Evolutionary conservation across 495 filamentous ascomycete genomes (phyloP).

Genomic region (Lindgomyces ingoldianus): DNA sequence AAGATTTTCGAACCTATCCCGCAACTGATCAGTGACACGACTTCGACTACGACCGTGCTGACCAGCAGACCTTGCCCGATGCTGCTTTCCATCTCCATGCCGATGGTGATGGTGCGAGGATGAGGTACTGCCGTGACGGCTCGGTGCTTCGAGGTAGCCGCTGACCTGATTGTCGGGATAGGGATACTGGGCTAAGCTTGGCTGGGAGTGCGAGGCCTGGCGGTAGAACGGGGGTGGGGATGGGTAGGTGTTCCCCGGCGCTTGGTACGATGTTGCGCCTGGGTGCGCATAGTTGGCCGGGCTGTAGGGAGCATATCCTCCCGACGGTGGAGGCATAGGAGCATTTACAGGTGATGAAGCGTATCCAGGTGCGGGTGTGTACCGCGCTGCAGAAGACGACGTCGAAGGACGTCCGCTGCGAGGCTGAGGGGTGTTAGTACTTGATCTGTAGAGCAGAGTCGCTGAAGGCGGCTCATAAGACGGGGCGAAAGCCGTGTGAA

Average conservation of each 20-base stretch:
- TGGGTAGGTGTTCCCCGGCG: slow-evolving; percentile 21
- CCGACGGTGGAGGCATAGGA: slow-evolving; percentile 6
- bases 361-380: slow-evolving; percentile 26
- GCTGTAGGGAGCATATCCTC: slow-evolving; percentile 20
- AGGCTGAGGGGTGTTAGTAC: slow-evolving; percentile 34
- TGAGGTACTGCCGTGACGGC: slow-evolving; percentile 16
- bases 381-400: slow-evolving; percentile 19
- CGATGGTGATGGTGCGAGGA: slow-evolving; percentile 27
- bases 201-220: slow-evolving; percentile 34
- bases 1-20: slow-evolving; percentile 33
- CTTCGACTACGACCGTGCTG: slow-evolving; percentile 24
- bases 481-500: slow-evolving; percentile 23
- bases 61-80: slow-evolving; percentile 36
- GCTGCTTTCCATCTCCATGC: slow-evolving; percentile 22
- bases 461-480: slow-evolving; percentile 36
- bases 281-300: slow-evolving; percentile 26
- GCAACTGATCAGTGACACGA: slow-evolving; percentile 36
- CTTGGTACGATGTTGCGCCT: not conserved
- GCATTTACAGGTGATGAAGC: slow-evolving; percentile 15
- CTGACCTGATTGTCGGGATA: slow-evolving; percentile 4
- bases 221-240: slow-evolving; percentile 36
- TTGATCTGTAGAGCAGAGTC: slow-evolving; percentile 14
- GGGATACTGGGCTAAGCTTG: slow-evolving; percentile 22
- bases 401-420: not conserved
- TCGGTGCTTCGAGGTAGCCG: slow-evolving; percentile 7